These are phyloP conservation scores for Pseudodiploospora longispora DNA, from an alignment of 2,329 filamentous ascomycete genomes.

Conservation along the genomic window DNA sequence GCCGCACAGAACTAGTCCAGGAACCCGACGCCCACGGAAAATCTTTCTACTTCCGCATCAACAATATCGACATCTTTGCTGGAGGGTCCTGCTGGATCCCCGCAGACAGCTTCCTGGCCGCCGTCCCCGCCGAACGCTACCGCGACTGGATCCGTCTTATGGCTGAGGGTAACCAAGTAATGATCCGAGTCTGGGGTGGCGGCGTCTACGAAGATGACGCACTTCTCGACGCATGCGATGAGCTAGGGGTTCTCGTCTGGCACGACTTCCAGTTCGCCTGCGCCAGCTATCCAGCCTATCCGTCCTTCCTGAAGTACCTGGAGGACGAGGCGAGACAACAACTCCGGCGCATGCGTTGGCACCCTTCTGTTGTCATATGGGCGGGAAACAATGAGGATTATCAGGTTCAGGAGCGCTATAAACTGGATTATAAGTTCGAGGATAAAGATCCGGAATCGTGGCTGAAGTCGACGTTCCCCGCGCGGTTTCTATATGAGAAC, in stretches of 20 bases:
- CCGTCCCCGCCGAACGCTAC: slow-evolving; percentile 54
- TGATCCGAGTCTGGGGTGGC: slow-evolving; percentile 21
- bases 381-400: slow-evolving; percentile 81
- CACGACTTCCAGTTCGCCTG: slow-evolving; percentile 68
- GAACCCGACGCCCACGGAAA: slow-evolving; percentile 52
- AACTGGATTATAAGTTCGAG: slow-evolving; percentile 61
- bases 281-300: slow-evolving; percentile 56
- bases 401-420: slow-evolving; percentile 61
- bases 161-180: slow-evolving; percentile 39
- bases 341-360: slow-evolving; percentile 48
- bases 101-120: slow-evolving; percentile 66
- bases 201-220: slow-evolving; percentile 48
- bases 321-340: slow-evolving; percentile 54
- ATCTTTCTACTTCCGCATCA: slow-evolving; percentile 68
- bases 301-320: slow-evolving; percentile 49
- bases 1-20: slow-evolving; percentile 50
- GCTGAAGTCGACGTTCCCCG: slow-evolving; percentile 70
- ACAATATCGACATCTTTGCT: slow-evolving; percentile 64
- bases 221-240: slow-evolving; percentile 61
- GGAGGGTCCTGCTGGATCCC: slow-evolving; percentile 76
- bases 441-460: slow-evolving; percentile 68
- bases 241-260: slow-evolving; percentile 62
- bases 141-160: slow-evolving; percentile 44
- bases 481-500: slow-evolving; percentile 74
- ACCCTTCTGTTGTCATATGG: slow-evolving; percentile 65